Conservation (phyloP, 2,329 filamentous ascomycete species). For the Thelonectria olida region DNA sequence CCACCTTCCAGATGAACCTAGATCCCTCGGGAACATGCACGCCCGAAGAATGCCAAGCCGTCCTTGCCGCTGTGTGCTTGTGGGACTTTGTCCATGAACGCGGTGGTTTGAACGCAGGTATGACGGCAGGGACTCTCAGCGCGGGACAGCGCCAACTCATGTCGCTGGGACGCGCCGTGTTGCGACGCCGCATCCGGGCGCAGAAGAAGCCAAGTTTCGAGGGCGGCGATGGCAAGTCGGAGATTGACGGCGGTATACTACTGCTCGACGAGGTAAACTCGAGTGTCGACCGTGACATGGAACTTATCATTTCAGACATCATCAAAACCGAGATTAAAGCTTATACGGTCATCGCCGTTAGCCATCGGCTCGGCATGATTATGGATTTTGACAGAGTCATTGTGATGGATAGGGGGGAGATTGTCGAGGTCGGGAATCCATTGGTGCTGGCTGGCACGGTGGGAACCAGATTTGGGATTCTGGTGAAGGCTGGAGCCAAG, state of each 20-base stretch:
- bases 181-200: slow-evolving; percentile 46
- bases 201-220: background rate
- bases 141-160: slow-evolving; percentile 71
- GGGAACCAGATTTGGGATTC: background rate
- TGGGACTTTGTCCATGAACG: slow-evolving; percentile 38
- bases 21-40: slow-evolving; percentile 47
- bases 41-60: slow-evolving; percentile 39
- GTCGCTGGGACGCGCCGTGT: slow-evolving; percentile 65
- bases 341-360: slow-evolving; percentile 63
- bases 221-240: background rate
- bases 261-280: slow-evolving; percentile 54
- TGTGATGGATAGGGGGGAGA: slow-evolving; percentile 56
- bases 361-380: slow-evolving; percentile 57
- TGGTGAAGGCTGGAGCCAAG: slow-evolving; percentile 10
- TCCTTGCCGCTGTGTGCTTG: slow-evolving; percentile 44
- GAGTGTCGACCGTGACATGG: slow-evolving; percentile 51
- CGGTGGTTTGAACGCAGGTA: slow-evolving; percentile 41
- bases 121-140: slow-evolving; percentile 56
- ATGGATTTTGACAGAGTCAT: slow-evolving; percentile 59
- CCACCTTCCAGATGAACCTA: slow-evolving; percentile 44
- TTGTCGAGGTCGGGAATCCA: slow-evolving; percentile 49
- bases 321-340: slow-evolving; percentile 48
- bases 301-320: slow-evolving; percentile 49
- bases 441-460: background rate
- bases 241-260: slow-evolving; percentile 36